A percentile compares a stretch with the other conserved stretches of the same genome.
These are phyloP conservation scores for Rhodotorula paludigena DNA, from an alignment of 768 basidiomycete genomes.

Conservation along the genomic window DNA sequence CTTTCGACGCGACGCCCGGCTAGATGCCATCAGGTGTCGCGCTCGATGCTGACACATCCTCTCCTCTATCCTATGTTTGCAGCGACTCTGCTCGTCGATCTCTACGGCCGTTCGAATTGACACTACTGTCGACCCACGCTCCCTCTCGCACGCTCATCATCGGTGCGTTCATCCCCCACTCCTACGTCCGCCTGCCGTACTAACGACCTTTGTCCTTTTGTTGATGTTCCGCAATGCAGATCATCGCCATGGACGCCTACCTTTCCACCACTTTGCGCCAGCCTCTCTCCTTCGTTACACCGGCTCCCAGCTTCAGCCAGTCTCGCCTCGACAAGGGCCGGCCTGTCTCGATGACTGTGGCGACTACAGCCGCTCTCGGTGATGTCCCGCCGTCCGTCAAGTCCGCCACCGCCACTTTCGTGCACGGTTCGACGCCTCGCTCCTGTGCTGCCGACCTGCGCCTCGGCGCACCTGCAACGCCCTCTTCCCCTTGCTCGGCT, in stretches of 20 bases:
- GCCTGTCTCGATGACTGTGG: conserved; percentile 6
- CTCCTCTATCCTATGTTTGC: too few relatives aligned
- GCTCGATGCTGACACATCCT: too few relatives aligned
- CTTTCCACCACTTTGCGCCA: background rate
- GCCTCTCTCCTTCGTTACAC: conserved; percentile 24
- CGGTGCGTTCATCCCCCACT: conserved; percentile 5
- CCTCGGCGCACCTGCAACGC: background rate
- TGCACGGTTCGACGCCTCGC: too few relatives aligned
- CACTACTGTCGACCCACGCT: background rate
- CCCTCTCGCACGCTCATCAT: background rate
- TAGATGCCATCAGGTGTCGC: too few relatives aligned
- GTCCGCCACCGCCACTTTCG: background rate
- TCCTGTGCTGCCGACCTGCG: background rate
- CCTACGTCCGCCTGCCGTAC: background rate
- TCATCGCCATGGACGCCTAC: conserved; percentile 7
- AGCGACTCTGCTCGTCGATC: too few relatives aligned
- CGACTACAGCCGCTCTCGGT: too few relatives aligned
- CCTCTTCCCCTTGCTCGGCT: conserved; percentile 1
- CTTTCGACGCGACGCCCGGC: too few relatives aligned
- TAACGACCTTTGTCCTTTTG: background rate
- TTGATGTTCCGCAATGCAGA: background rate
- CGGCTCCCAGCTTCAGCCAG: conserved; percentile 9
- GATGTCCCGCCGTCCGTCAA: background rate
- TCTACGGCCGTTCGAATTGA: too few relatives aligned
- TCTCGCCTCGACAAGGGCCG: conserved; percentile 21